phyloP scores from a whole-genome alignment of 192 early-diverging fungal species.

The Coemansia sp. region DNA sequence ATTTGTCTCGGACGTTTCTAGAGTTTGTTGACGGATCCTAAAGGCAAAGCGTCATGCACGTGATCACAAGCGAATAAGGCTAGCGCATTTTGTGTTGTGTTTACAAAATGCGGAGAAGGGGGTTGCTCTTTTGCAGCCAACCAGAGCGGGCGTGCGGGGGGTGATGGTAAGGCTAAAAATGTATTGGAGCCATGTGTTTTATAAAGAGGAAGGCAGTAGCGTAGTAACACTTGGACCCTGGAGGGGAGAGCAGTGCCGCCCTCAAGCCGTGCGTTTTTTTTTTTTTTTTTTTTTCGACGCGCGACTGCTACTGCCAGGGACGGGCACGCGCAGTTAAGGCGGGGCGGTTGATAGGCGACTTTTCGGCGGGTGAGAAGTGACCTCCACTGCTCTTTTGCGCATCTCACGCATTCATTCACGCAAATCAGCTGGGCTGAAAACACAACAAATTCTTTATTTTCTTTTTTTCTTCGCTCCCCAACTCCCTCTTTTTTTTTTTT shows the following conservation, averaged over 20 bases:
- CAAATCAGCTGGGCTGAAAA: not conserved
- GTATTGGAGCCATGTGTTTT: not conserved
- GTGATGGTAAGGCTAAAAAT: not conserved
- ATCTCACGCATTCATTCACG: not conserved
- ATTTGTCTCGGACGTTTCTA: not conserved
- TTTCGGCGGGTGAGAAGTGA: constrained; percentile 6
- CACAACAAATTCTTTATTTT: constrained; percentile 8
- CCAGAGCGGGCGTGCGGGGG: not conserved
- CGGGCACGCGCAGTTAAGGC: constrained; percentile 8
- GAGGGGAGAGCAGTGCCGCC: not conserved
- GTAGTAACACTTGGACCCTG: not conserved
- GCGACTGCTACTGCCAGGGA: constrained; percentile 2
- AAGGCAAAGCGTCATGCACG: not conserved
- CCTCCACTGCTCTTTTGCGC: constrained; percentile 2
- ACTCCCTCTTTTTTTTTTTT: constrained; percentile 7
- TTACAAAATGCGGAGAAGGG: no score
- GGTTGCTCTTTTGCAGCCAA: not conserved
- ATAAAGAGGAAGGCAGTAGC: not conserved
- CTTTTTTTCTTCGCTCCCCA: constrained; percentile 6
- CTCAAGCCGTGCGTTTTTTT: not conserved
- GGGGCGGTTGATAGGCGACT: not conserved
- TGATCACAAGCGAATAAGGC: not conserved
- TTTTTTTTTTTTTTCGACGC: not conserved
- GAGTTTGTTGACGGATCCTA: not conserved
- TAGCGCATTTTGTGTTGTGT: not conserved